Evolutionary conservation across 441 rosid species (phyloP).

Genomic region (Pelargonium australe): DNA sequence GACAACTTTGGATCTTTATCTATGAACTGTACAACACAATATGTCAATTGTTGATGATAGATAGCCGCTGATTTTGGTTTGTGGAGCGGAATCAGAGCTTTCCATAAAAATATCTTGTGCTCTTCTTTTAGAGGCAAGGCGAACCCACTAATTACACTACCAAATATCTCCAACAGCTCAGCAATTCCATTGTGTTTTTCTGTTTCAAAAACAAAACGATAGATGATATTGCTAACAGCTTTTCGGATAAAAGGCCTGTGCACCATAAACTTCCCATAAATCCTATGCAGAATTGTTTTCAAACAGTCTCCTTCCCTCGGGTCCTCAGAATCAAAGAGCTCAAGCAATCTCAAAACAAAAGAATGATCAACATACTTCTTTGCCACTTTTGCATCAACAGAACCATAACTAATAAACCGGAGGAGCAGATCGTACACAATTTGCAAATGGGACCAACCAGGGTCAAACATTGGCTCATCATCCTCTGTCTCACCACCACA

Average conservation of each 20-base stretch:
- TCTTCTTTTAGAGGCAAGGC: slow-evolving; percentile 75
- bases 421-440: slow-evolving; percentile 61
- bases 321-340: slow-evolving; percentile 72
- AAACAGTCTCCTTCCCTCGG: slow-evolving; percentile 72
- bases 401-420: slow-evolving; percentile 37
- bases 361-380: slow-evolving; percentile 59
- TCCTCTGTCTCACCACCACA: slow-evolving; percentile 52
- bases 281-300: slow-evolving; percentile 61
- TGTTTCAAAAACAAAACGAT: slow-evolving; percentile 63
- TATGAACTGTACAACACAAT: slow-evolving; percentile 60
- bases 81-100: slow-evolving; percentile 67
- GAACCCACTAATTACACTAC: slow-evolving; percentile 70
- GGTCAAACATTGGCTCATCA: slow-evolving; percentile 72
- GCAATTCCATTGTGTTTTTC: slow-evolving; percentile 67
- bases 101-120: slow-evolving; percentile 51
- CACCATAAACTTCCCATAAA: slow-evolving; percentile 68
- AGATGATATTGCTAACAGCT: slow-evolving; percentile 62
- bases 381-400: slow-evolving; percentile 56
- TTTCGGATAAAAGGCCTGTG: slow-evolving; percentile 59
- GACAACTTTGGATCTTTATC: slow-evolving; percentile 63
- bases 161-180: slow-evolving; percentile 75
- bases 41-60: slow-evolving; percentile 66
- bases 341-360: slow-evolving; percentile 52
- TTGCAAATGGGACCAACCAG: slow-evolving; percentile 68
- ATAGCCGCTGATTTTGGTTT: slow-evolving; percentile 62